phyloP scores from a whole-genome alignment of 306 rosid species.

The Corylus avellana region DNA sequence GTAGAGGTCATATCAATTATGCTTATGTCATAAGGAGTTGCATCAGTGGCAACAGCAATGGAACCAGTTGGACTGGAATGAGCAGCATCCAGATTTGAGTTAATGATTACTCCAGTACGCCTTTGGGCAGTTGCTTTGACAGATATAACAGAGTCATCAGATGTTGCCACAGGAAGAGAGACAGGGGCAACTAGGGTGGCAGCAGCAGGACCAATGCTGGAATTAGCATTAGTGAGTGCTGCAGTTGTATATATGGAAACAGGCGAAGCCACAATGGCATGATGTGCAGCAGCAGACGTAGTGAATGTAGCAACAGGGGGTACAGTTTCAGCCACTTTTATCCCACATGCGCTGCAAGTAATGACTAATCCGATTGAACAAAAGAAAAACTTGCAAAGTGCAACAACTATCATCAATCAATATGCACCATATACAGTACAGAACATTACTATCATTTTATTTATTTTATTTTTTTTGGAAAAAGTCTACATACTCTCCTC shows the following conservation, averaged over 20 bases:
- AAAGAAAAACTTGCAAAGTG: neutral
- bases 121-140: constrained; percentile 7
- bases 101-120: neutral
- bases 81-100: constrained; percentile 19
- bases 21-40: constrained; percentile 6
- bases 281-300: constrained; percentile 8
- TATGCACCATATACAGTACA: neutral
- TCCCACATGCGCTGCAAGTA: constrained; percentile 40
- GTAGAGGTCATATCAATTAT: constrained; percentile 38
- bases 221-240: constrained; percentile 8
- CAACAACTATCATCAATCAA: neutral
- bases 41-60: constrained; percentile 18
- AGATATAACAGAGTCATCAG: constrained; percentile 21
- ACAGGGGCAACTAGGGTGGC: constrained; percentile 12
- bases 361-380: constrained; percentile 15
- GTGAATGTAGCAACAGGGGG: constrained; percentile 23
- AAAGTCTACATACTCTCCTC: too few species aligned
- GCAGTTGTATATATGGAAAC: constrained; percentile 11
- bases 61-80: constrained; percentile 30
- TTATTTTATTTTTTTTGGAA: too few species aligned
- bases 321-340: constrained; percentile 45
- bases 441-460: neutral
- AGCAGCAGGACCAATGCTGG: constrained; percentile 2
- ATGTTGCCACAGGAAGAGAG: constrained; percentile 15
- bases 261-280: constrained; percentile 8